Evolutionary conservation across 2,329 filamentous ascomycete genomes (phyloP), one percentile per base, ranked within the genome.

Genomic region (Domatiomyces catenatus): DNA sequence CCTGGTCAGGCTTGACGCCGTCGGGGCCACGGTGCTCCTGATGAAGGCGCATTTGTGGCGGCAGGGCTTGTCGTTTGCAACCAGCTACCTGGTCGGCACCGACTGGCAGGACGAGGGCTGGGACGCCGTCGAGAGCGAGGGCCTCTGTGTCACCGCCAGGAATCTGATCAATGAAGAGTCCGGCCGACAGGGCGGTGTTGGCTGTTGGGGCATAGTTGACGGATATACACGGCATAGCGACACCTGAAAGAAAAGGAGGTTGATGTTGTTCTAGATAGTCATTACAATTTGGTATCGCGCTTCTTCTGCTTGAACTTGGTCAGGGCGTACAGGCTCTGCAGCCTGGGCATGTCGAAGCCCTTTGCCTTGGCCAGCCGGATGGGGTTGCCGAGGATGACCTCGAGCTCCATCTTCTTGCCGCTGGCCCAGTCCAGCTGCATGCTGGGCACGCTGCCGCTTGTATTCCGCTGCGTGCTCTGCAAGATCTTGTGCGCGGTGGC

Each of bases 391-490:
- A 86, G 62, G 42, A 86, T 84, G 36, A 84, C 82, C 65, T 86
- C 83, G 48, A 86, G 63, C 69, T 86, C 83, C 72, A 86, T 73
- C 42, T 74, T 74, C 60, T 78, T 72, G 0, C 79, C 77, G 1
- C 71, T 72, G 63, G 83, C 79, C 80, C 81, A 85, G 61, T 86
- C 83, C 12, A 81, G 65, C 58, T 83, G 68, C 83, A 86, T 86
- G 57, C 76, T 80, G 24, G 77, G 77, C 32, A 57, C 48, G 57
- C 52, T 56, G 50, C 56, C 57, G 39, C 54, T 55, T 3, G 71
- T 75, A 57, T 84, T 84, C 55, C 74, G 70, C 64, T 77, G 74
- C 28, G 76, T 84, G 58, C 77, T 83, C 50, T 68, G 68, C 43
- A 85, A 63, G 24, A 84, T 81, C 58, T 71, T 71, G 36, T 85